phyloP scores from a whole-genome alignment of 2,329 filamentous ascomycete species.

The Fusarium longipes region DNA sequence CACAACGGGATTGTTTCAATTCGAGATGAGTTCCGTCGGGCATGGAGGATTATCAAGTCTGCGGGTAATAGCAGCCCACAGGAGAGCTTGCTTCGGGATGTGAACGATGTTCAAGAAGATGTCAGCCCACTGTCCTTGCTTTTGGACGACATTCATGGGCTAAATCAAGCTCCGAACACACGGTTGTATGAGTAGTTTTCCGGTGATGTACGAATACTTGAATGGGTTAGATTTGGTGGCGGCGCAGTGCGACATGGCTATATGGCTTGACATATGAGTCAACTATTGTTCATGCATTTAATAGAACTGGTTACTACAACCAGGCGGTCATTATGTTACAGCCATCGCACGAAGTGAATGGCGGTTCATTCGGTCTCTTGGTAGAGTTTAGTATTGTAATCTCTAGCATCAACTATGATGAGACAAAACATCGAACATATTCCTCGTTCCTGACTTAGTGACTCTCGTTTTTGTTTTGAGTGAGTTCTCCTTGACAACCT shows the following conservation, averaged over 20 bases:
- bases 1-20: constrained; percentile 85
- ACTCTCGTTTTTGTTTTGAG: constrained; percentile 1
- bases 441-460: constrained; percentile 24
- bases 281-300: not conserved
- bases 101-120: constrained; percentile 50
- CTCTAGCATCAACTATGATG: constrained; percentile 17
- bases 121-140: constrained; percentile 43
- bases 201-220: constrained; percentile 18
- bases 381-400: not conserved
- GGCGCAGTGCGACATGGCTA: constrained; percentile 18
- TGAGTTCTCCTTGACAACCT: constrained; percentile 8
- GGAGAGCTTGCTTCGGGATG: constrained; percentile 66
- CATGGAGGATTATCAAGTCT: constrained; percentile 75
- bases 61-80: constrained; percentile 56
- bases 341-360: not conserved
- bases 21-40: constrained; percentile 84
- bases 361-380: not conserved
- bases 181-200: constrained; percentile 28
- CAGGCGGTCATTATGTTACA: not conserved
- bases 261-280: not conserved
- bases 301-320: not conserved
- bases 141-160: constrained; percentile 52
- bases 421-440: constrained; percentile 45
- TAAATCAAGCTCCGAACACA: constrained; percentile 7
- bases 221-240: constrained; percentile 6